phyloP scores from a whole-genome alignment of 139 green algal species.

The Axilococcus clingmanii region DNA sequence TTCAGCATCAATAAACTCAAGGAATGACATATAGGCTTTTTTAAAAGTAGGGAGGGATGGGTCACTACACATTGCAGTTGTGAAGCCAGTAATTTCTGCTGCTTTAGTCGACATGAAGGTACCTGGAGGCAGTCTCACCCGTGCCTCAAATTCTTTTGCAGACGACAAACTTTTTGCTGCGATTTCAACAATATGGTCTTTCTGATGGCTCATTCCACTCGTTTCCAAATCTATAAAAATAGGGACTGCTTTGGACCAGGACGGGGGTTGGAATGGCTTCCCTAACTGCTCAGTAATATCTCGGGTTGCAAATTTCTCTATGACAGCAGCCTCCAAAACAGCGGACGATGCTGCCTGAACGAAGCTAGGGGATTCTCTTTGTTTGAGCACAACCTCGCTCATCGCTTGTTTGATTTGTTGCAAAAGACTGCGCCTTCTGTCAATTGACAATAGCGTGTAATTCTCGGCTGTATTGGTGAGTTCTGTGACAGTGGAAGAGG shows the following conservation, averaged over 20 bases:
- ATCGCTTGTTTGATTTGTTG: no score
- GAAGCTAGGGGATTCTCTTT: no score
- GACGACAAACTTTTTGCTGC: conserved; percentile 12
- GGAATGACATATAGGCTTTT: conserved; percentile 14
- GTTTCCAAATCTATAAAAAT: conserved; percentile 57
- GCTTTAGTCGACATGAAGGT: background rate
- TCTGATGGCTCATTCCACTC: conserved; percentile 6
- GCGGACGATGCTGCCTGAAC: background rate
- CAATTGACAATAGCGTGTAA: no score
- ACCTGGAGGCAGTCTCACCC: conserved; percentile 15
- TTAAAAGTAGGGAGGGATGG: conserved; percentile 8
- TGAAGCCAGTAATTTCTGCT: conserved; percentile 19
- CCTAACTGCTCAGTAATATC: background rate
- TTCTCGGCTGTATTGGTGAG: no score
- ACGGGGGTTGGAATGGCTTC: background rate
- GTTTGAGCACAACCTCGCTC: no score
- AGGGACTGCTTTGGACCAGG: conserved; percentile 1
- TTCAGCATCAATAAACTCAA: conserved; percentile 21
- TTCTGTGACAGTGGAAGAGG: no score
- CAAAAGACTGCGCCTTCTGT: no score
- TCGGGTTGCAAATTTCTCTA: background rate
- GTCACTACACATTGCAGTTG: conserved; percentile 9
- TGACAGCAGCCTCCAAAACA: background rate
- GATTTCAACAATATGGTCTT: conserved; percentile 35
- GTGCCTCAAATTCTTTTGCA: background rate